phyloP scores from a whole-genome alignment of 2,329 filamentous ascomycete genomes.

The Eutypella sp. region DNA sequence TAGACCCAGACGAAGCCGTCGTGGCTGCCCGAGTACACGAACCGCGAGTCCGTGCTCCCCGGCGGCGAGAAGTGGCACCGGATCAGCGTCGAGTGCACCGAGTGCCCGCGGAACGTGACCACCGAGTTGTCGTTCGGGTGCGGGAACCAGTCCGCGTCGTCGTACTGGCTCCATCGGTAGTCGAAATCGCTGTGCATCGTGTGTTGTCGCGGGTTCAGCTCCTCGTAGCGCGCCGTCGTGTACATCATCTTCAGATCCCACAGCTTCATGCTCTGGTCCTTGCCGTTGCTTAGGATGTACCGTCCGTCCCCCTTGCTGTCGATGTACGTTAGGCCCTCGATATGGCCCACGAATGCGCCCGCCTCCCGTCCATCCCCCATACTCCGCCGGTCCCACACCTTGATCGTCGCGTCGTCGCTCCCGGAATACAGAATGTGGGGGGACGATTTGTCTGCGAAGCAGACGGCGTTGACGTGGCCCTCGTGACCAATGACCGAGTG shows the following conservation, averaged over 20 bases:
- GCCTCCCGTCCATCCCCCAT: constrained; percentile 77
- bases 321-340: constrained; percentile 63
- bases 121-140: constrained; percentile 85
- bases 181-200: constrained; percentile 60
- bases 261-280: constrained; percentile 95
- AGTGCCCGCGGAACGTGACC: constrained; percentile 89
- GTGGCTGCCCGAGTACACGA: constrained; percentile 87
- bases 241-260: constrained; percentile 94
- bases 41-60: constrained; percentile 78
- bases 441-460: constrained; percentile 82
- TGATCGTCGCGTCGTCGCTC: constrained; percentile 88
- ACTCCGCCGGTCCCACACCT: constrained; percentile 92
- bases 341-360: constrained; percentile 62
- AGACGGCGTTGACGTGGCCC: constrained; percentile 93
- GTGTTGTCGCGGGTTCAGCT: constrained; percentile 50
- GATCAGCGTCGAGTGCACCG: constrained; percentile 83
- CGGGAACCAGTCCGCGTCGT: constrained; percentile 60
- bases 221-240: constrained; percentile 59
- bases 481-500: constrained; percentile 73
- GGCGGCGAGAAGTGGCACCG: constrained; percentile 92
- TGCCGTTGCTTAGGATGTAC: constrained; percentile 90
- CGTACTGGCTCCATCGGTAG: constrained; percentile 66
- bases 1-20: constrained; percentile 89
- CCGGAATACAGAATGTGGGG: constrained; percentile 95
- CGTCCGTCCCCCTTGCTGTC: constrained; percentile 66